Evolutionary conservation across 805 yeast species (phyloP), one percentile per base, ranked within the genome.

Genomic region (Metschnikowia lunata): DNA sequence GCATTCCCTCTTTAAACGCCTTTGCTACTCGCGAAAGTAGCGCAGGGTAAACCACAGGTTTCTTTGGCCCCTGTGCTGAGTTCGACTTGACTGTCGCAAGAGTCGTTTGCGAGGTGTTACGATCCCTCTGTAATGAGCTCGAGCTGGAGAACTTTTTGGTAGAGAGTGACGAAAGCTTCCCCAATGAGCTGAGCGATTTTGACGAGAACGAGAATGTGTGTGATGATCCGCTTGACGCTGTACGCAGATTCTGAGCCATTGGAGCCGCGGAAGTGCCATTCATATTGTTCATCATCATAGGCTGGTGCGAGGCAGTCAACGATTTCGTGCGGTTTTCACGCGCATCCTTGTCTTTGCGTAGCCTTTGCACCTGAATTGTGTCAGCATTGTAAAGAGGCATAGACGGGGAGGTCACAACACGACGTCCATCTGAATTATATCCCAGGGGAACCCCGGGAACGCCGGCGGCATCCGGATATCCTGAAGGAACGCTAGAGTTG

Each of bases 41-140:
- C 0, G 99, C 98, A 1, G 98, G 97, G 61, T 93, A 89, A 2
- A 89, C 90, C 14, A 76, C 69, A 7, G 96, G 95, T 45, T 77
- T 74, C 43, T 68, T 68, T 6, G 34, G 47, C 26, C 38, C 39
- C n/a, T n/a, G n/a, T 1, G 42, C 40, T 12, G 75, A 56, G 2
- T 78, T 62, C 0, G 85, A 72, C 48, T 73, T 71, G 26, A 71
- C 66, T 4, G 74, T 61, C 6, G 53, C 42, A 10, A 61, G 30
- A 0, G 69, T 61, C 13, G 61, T 55, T 26, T 53, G 49, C 6
- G 69, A 60, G 7, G 59, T 60, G n/a, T 47, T 53, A 15, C 73
- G 49, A 38, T 69, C 72, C 54, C 47, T 64, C 51, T 47, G 52
- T 32, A 64, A 57, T 1, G 71, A 62, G 7, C 68, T 42, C 1